Evolutionary conservation across 2,329 filamentous ascomycete species (phyloP), one percentile per base, ranked within the genome.

Genomic region (Talaromyces funiculosus): DNA sequence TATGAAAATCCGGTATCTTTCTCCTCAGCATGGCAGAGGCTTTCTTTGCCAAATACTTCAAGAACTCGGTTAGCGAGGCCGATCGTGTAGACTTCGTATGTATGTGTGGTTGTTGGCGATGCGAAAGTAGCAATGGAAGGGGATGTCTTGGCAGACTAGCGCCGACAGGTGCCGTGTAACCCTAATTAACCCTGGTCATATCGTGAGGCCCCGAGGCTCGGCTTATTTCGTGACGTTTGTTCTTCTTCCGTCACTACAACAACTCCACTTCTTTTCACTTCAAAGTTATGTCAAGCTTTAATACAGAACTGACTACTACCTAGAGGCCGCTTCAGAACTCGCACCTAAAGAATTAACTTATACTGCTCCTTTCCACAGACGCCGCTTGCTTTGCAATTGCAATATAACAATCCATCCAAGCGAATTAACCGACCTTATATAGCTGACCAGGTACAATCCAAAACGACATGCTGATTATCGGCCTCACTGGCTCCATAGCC

Each of bases 401-500:
- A 43, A 43, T 20, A 43, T 7, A 18, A 20, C n/a, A n/a, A n/a
- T n/a, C n/a, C 40, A 26, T 24, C 22, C 10, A 24, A 26, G 5
- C 40, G 16, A 16, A 45, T n/a, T 12, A 45, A 45, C 20, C 14
- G 8, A 45, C 12, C 42, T 45, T 6, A 45, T 37, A 37, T 45
- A 45, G 20, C 20, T 26, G 12, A 31, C 24, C 3, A 12, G 24
- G 14, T 31, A 18, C 29, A 33, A 35, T 2, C 9, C 8, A 20
- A 35, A 10, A 65, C 20, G 12, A 61, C 61, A 97, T 97, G 94
- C 85, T 97, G 53, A 86, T 99, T 70, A 92, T 99, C 68, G 94
- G 94, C 61, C 86, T 99, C 26, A 99, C 94, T 8, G 94, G 94
- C 73, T 96, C 92, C 63, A 97, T 99, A 72, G 94, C 94, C 63